Evolutionary conservation across 108 stramenopile genomes (phyloP).

Genomic region (Mediolabrus comicus): DNA sequence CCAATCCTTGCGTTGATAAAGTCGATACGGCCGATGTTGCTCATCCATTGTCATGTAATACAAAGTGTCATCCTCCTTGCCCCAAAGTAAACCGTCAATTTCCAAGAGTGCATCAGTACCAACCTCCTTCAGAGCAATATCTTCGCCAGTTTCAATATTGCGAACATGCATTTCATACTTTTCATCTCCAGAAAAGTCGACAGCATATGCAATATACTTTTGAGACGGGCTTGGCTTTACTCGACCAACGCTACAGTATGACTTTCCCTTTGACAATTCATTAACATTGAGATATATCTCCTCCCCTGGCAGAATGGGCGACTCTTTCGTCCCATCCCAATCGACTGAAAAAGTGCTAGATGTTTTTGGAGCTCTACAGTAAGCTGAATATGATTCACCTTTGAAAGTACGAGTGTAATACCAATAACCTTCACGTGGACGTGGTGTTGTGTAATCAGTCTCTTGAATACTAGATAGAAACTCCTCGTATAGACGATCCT

Average conservation of each 20-base stretch:
- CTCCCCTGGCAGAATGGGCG: conserved; percentile 69
- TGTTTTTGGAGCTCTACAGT: conserved; percentile 76
- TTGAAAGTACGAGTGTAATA: conserved; percentile 91
- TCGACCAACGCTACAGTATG: conserved; percentile 82
- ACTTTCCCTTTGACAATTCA: conserved; percentile 68
- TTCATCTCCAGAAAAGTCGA: conserved; percentile 89
- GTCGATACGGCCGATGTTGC: conserved; percentile 69
- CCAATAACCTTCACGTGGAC: conserved; percentile 16
- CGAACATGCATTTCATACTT: conserved; percentile 83
- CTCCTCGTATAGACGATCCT: conserved; percentile 67
- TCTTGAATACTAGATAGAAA: conserved; percentile 59
- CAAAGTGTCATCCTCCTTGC: conserved; percentile 67
- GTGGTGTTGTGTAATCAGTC: conserved; percentile 84
- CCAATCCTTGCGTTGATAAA: conserved; percentile 46
- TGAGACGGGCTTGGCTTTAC: conserved; percentile 66
- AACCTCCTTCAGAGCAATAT: conserved; percentile 56
- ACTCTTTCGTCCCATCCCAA: conserved; percentile 60
- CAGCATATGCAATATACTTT: conserved; percentile 81
- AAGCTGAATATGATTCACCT: conserved; percentile 83
- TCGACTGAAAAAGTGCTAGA: conserved; percentile 21
- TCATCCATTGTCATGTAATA: conserved; percentile 91
- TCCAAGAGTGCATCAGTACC: conserved; percentile 58
- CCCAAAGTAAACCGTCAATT: conserved; percentile 82
- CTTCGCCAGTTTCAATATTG: conserved; percentile 70
- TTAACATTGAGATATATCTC: conserved; percentile 90